These are phyloP conservation scores for Pulveroboletus ravenelii DNA, from an alignment of 768 basidiomycete species.

Conservation along the genomic window DNA sequence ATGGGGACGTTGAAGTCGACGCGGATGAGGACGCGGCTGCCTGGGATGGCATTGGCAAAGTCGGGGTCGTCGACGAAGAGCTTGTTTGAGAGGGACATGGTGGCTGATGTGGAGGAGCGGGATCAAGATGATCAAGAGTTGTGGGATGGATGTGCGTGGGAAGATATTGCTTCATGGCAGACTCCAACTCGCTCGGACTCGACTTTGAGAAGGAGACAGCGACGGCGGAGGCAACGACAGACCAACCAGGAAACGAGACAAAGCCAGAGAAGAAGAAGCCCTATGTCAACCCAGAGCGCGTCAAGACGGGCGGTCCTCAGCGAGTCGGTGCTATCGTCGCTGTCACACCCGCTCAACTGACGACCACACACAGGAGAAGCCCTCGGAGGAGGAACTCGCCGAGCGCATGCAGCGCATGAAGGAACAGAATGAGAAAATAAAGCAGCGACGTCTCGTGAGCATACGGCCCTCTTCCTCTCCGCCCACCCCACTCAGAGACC, in stretches of 20 bases:
- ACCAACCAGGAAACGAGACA: constrained; percentile 10
- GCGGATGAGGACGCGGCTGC: constrained; percentile 86
- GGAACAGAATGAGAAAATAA: constrained; percentile 74
- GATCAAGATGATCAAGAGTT: background rate
- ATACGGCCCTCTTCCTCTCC: background rate
- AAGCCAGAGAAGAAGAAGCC: constrained; percentile 58
- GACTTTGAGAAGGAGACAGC: constrained; percentile 47
- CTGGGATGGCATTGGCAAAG: constrained; percentile 55
- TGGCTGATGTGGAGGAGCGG: constrained; percentile 30
- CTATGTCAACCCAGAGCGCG: constrained; percentile 79
- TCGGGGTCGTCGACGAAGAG: constrained; percentile 83
- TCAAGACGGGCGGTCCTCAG: constrained; percentile 75
- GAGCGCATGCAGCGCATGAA: constrained; percentile 67
- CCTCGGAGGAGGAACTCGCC: constrained; percentile 60
- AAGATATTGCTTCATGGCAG: constrained; percentile 33
- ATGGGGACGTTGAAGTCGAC: constrained; percentile 97
- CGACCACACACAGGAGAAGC: constrained; percentile 52
- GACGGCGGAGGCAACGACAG: constrained; percentile 7
- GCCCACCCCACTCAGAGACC: background rate
- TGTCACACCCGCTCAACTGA: constrained; percentile 9
- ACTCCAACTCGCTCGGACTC: constrained; percentile 66
- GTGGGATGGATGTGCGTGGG: constrained; percentile 16
- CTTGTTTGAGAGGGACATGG: constrained; percentile 93
- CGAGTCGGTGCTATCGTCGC: constrained; percentile 40
- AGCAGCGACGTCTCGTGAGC: constrained; percentile 58